These are phyloP conservation scores for Metschnikowia anglica DNA, from an alignment of 805 yeast species.

Conservation along the genomic window DNA sequence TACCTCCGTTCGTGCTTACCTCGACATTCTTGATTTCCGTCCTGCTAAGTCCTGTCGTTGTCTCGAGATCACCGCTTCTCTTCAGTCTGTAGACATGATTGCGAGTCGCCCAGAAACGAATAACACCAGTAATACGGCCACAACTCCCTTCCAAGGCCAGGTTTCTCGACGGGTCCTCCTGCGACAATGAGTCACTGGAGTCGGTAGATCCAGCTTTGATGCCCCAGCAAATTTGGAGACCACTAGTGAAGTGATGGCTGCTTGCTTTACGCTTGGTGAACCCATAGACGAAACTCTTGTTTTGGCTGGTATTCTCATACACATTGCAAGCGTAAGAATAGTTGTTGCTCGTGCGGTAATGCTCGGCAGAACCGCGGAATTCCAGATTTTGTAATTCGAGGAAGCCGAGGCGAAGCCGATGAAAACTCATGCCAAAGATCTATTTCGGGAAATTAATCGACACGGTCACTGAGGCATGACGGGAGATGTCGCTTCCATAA, in stretches of 20 bases:
- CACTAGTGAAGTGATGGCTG: background rate
- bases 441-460: background rate
- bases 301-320: background rate
- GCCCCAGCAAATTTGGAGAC: background rate
- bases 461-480: too few relatives aligned
- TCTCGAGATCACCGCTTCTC: too few relatives aligned
- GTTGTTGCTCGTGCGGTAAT: background rate
- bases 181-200: conserved; percentile 9
- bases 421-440: background rate
- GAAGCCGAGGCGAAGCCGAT: background rate
- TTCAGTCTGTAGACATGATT: background rate
- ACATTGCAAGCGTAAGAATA: conserved; percentile 1
- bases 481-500: too few relatives aligned
- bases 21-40: too few relatives aligned
- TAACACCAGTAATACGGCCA: background rate
- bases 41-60: too few relatives aligned
- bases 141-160: background rate
- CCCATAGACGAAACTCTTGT: too few relatives aligned
- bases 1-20: too few relatives aligned
- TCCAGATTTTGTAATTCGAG: too few relatives aligned
- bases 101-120: background rate
- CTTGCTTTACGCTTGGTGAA: background rate
- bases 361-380: background rate
- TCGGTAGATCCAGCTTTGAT: conserved; percentile 4
- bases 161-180: background rate